A percentile compares a stretch with the other conserved stretches of the same genome.
Conservation (phyloP, 139 green algal genomes). For the Chlamydomonas sp. region DNA sequence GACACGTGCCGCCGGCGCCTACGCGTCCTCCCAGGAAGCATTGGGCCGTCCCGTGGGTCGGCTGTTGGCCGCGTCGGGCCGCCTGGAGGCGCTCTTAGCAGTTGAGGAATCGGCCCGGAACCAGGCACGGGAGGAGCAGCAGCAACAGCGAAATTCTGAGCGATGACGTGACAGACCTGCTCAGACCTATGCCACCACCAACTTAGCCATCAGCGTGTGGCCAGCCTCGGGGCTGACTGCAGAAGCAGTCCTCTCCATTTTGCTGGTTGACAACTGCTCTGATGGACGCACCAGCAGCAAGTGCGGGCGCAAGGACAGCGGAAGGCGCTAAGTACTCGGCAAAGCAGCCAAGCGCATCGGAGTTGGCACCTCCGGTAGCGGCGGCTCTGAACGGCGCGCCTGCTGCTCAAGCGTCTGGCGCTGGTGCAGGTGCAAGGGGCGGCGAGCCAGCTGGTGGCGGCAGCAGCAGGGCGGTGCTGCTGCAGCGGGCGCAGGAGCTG, state of each 20-base stretch:
- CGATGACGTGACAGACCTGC: not conserved
- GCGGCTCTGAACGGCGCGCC: too few relatives aligned
- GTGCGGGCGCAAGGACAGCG: not conserved
- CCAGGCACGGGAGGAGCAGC: not conserved
- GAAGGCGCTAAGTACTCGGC: not conserved
- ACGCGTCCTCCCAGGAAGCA: slow-evolving; percentile 1
- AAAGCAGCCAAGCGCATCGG: too few relatives aligned
- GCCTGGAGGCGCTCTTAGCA: slow-evolving; percentile 18
- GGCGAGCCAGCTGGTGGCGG: too few relatives aligned
- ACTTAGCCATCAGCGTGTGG: too few relatives aligned
- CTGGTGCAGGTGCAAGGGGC: too few relatives aligned
- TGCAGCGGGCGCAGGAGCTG: not conserved
- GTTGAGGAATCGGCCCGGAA: not conserved
- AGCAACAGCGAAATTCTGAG: not conserved
- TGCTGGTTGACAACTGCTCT: too few relatives aligned
- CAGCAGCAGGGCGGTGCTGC: not conserved
- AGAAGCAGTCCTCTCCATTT: too few relatives aligned
- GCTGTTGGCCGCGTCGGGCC: not conserved
- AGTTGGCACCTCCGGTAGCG: too few relatives aligned
- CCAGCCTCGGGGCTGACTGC: too few relatives aligned
- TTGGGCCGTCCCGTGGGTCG: not conserved
- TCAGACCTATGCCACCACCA: too few relatives aligned
- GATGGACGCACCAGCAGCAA: too few relatives aligned
- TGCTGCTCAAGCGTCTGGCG: too few relatives aligned
- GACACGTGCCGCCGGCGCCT: not conserved